These are phyloP conservation scores for Mollisiaceae sp. DNA, from an alignment of 2,329 filamentous ascomycete genomes.

Conservation along the genomic window DNA sequence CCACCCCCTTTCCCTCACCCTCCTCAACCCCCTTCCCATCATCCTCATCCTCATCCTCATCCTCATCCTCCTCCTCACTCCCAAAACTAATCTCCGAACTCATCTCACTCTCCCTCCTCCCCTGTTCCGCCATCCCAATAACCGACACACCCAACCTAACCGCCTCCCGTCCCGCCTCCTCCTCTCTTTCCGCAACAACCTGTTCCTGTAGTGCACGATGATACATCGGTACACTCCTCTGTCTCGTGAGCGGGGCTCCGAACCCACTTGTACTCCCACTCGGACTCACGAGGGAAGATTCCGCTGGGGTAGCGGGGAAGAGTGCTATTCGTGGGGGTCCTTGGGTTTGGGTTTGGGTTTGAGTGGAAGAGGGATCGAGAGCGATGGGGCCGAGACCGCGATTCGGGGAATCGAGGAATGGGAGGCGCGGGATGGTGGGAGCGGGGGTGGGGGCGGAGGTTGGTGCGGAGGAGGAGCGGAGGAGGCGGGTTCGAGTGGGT, in stretches of 20 bases:
- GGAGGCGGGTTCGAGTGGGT: not conserved
- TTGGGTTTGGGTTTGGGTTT: too few species aligned
- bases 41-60: not conserved
- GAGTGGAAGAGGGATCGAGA: too few species aligned
- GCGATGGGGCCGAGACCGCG: not conserved
- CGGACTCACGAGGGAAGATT: not conserved
- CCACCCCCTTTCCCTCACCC: not conserved
- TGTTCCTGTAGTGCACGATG: not conserved
- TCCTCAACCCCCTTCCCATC: not conserved
- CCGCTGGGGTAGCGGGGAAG: not conserved
- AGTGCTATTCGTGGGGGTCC: slow-evolving; percentile 5
- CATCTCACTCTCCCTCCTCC: not conserved
- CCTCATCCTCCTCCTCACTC: not conserved
- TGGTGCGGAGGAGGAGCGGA: slow-evolving; percentile 5
- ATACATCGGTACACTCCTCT: slow-evolving; percentile 10
- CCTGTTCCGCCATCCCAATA: not conserved
- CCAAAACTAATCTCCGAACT: not conserved
- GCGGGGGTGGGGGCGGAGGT: slow-evolving; percentile 10
- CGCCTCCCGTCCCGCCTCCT: not conserved
- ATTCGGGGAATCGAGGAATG: not conserved
- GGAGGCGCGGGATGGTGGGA: slow-evolving; percentile 4
- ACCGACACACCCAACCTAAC: not conserved
- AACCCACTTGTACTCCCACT: too few species aligned
- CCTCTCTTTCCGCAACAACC: not conserved
- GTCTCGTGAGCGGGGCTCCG: not conserved